Conservation (phyloP, 139 green algal genomes). For the Auxenochlorella pyrenoidosa region DNA sequence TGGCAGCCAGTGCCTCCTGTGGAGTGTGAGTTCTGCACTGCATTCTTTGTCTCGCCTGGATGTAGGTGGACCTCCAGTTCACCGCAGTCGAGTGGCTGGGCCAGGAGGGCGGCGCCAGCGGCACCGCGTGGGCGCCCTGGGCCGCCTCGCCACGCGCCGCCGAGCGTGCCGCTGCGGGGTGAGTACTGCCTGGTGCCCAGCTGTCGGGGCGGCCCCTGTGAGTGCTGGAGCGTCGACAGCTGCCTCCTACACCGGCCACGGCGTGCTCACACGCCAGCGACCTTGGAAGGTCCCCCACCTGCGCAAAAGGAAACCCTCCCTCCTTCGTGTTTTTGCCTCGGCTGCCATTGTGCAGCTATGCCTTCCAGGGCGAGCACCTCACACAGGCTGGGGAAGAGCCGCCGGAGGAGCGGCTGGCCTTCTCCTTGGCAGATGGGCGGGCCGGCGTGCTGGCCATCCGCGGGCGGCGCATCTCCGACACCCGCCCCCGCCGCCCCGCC, state of each 20-base stretch:
- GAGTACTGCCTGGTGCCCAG: neutral
- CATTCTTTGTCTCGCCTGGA: neutral
- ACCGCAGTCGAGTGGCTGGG: conserved; percentile 82
- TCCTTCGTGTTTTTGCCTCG: too few relatives aligned
- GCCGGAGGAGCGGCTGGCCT: conserved; percentile 70
- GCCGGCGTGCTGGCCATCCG: conserved; percentile 59
- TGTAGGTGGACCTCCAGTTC: conserved; percentile 79
- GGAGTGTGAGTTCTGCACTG: neutral
- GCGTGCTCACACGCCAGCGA: too few relatives aligned
- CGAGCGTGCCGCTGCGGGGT: conserved; percentile 1
- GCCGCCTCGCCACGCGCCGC: neutral
- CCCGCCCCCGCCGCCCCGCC: conserved; percentile 60
- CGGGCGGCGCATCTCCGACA: conserved; percentile 65
- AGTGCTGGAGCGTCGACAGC: neutral
- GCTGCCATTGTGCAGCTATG: conserved; percentile 12
- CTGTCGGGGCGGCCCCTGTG: too few relatives aligned
- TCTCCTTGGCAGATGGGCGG: conserved; percentile 69
- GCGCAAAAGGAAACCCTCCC: too few relatives aligned
- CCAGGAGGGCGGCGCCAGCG: neutral
- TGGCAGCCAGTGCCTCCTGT: too few relatives aligned
- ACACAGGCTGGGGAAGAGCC: conserved; percentile 17
- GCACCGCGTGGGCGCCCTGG: neutral
- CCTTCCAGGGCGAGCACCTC: neutral
- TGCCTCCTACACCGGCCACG: neutral
- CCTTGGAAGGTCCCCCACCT: too few relatives aligned